Evolutionary conservation across 2,329 filamentous ascomycete genomes (phyloP).

Genomic region (Monosporascus sp.): DNA sequence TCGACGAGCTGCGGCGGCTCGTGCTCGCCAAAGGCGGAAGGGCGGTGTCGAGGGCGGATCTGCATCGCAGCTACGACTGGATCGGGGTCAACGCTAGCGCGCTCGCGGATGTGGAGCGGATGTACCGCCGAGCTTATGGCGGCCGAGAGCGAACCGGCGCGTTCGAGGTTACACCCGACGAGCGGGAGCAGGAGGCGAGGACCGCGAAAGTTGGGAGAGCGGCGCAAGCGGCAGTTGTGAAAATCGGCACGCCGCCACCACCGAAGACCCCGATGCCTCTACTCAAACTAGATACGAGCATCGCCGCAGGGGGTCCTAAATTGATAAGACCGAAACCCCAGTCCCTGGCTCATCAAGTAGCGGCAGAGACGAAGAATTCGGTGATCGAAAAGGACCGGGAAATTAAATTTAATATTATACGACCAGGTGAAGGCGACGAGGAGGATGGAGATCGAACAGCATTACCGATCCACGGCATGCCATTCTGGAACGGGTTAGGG

Average conservation of each 20-base stretch:
- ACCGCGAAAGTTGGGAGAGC: neutral
- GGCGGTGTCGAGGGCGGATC: constrained; percentile 43
- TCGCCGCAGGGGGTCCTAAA: constrained; percentile 11
- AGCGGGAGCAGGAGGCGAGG: constrained; percentile 15
- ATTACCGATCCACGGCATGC: constrained; percentile 18
- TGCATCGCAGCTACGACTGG: constrained; percentile 53
- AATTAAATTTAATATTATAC: constrained; percentile 5
- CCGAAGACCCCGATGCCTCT: constrained; percentile 14
- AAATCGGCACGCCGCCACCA: constrained; percentile 7
- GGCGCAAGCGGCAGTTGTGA: neutral
- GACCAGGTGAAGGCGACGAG: constrained; percentile 29
- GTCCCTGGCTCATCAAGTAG: neutral
- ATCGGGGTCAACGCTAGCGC: constrained; percentile 46
- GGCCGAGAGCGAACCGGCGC: constrained; percentile 39
- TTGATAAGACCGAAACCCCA: constrained; percentile 17
- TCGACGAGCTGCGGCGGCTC: constrained; percentile 57
- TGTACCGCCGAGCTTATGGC: constrained; percentile 53
- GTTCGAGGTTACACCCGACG: constrained; percentile 33
- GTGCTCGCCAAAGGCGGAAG: constrained; percentile 48
- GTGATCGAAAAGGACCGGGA: constrained; percentile 2
- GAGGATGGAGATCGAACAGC: constrained; percentile 25
- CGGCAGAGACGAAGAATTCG: constrained; percentile 1
- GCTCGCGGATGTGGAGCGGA: constrained; percentile 47
- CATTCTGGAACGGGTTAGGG: constrained; percentile 14
- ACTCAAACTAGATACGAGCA: constrained; percentile 21